Conservation (phyloP, 345 rosid genomes). For the Gossypium ekmanianum region DNA sequence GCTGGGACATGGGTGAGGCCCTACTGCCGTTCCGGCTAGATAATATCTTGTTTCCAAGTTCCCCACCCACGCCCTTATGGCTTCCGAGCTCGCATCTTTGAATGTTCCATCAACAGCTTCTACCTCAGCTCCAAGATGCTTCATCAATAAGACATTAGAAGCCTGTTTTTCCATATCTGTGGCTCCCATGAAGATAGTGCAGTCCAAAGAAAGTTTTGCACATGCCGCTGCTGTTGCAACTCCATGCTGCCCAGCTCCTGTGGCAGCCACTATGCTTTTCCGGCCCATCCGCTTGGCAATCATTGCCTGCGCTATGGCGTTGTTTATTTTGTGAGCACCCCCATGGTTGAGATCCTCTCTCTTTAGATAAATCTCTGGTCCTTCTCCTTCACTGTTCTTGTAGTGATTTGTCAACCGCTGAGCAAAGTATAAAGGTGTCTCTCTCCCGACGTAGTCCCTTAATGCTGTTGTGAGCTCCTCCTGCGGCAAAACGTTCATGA, state of each 20-base stretch:
- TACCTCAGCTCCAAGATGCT: slow-evolving; percentile 64
- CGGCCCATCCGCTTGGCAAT: slow-evolving; percentile 74
- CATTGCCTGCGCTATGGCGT: slow-evolving; percentile 84
- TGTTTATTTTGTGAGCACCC: slow-evolving; percentile 84
- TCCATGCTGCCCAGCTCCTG: slow-evolving; percentile 90
- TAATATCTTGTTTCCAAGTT: slow-evolving; percentile 43
- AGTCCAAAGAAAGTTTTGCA: slow-evolving; percentile 60
- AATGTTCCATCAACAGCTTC: slow-evolving; percentile 54
- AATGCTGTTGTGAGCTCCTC: slow-evolving; percentile 55
- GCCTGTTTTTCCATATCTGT: slow-evolving; percentile 60
- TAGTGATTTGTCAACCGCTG: slow-evolving; percentile 59
- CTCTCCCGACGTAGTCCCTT: slow-evolving; percentile 80
- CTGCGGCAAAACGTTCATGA: slow-evolving; percentile 15
- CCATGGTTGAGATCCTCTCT: slow-evolving; percentile 79
- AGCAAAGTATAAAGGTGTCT: slow-evolving; percentile 76
- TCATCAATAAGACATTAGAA: slow-evolving; percentile 56
- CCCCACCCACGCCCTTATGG: slow-evolving; percentile 62
- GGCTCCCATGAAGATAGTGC: slow-evolving; percentile 69
- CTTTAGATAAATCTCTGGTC: slow-evolving; percentile 76
- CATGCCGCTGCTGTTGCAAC: slow-evolving; percentile 89
- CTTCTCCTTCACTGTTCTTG: slow-evolving; percentile 42
- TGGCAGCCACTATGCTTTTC: slow-evolving; percentile 50
- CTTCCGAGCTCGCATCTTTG: slow-evolving; percentile 73
- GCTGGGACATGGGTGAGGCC: slow-evolving; percentile 80
- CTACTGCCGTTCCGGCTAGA: slow-evolving; percentile 62